phyloP scores from a whole-genome alignment of 768 basidiomycete genomes.

The Leucocoprinus birnbaumii region DNA sequence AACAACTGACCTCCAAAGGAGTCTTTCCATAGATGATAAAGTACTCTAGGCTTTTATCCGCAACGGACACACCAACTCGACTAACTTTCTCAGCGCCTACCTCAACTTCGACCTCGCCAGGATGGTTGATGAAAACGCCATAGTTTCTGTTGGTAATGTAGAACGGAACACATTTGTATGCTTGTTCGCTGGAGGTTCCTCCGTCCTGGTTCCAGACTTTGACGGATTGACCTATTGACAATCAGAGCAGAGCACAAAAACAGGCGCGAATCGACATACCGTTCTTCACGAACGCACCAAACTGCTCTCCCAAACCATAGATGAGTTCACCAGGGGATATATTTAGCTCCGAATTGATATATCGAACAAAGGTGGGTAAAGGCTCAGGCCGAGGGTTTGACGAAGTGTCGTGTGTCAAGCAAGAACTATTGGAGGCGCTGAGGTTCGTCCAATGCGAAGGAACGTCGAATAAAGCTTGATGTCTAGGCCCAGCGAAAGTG shows the following conservation, averaged over 20 bases:
- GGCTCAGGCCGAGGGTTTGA: slow-evolving; percentile 52
- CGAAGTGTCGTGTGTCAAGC: slow-evolving; percentile 51
- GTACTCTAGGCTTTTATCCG: slow-evolving; percentile 63
- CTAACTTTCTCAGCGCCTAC: slow-evolving; percentile 65
- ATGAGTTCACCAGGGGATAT: slow-evolving; percentile 68
- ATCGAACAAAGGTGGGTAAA: slow-evolving; percentile 40
- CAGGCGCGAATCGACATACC: slow-evolving; percentile 37
- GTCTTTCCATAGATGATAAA: slow-evolving; percentile 70
- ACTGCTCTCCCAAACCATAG: slow-evolving; percentile 75
- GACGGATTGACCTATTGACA: slow-evolving; percentile 46
- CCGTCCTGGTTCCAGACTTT: slow-evolving; percentile 76
- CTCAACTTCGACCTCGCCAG: slow-evolving; percentile 76
- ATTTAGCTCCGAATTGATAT: slow-evolving; percentile 58
- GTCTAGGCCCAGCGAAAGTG: slow-evolving; percentile 49
- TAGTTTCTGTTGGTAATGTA: slow-evolving; percentile 70
- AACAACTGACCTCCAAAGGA: slow-evolving; percentile 52
- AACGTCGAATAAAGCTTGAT: slow-evolving; percentile 55
- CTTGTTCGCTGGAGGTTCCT: slow-evolving; percentile 67
- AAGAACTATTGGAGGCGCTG: slow-evolving; percentile 53
- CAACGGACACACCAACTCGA: slow-evolving; percentile 62
- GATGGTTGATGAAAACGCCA: slow-evolving; percentile 74
- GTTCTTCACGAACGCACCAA: slow-evolving; percentile 74
- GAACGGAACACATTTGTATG: slow-evolving; percentile 68
- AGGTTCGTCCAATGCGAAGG: slow-evolving; percentile 50
- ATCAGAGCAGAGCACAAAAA: slow-evolving; percentile 6